Evolutionary conservation across 495 filamentous ascomycete genomes (phyloP), one percentile per base, ranked within the genome.

Genomic region (Evansstolkia leycettana): DNA sequence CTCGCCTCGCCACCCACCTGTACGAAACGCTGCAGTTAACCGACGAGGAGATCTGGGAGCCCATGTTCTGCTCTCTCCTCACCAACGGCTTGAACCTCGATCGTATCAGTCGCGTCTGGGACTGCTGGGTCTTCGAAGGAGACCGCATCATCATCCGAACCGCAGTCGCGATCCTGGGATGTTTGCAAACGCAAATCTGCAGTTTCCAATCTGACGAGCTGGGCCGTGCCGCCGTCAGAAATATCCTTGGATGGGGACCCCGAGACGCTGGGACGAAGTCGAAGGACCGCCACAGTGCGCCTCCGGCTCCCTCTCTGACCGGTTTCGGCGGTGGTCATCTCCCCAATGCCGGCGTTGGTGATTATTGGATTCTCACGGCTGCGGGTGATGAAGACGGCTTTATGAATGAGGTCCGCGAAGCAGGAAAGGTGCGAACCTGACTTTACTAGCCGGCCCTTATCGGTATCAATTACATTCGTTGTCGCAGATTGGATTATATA

Each of bases 101-200:
- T 42, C 70, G 80, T 34, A 75, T 75, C 9, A 76, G 76, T 18
- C 70, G 90, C 8, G 64, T 96, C 3, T 95, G 85, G 86, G 90
- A 98, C 50, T 82, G 93, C 17, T 90, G 85, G 63, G 79, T 89
- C 2, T 94, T 96, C 39, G 90, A 98, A 52, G 88, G 87, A 2
- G 90, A 96, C 46, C 68, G 73, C 7, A 68, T 86, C 10, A 64
- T 94, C 8, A 75, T 95, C 15, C 72, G 89, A 2, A 76, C 83
- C 0, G 82, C 74, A 0, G 76, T 95, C 4, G 90, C 79, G 2
- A 51, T 84, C 20, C 56, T 93, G 4, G 60, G 72, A 8, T 57
- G 60, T 31, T 52, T 84, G 17, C 80, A 86, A 46, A 48, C 68
- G 0, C 75, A 69, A 42, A 52, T 84, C 2, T 77, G 78, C 37